phyloP scores from a whole-genome alignment of 1,139 yeast species.

The Chernovozyma sophiae-reginae region DNA sequence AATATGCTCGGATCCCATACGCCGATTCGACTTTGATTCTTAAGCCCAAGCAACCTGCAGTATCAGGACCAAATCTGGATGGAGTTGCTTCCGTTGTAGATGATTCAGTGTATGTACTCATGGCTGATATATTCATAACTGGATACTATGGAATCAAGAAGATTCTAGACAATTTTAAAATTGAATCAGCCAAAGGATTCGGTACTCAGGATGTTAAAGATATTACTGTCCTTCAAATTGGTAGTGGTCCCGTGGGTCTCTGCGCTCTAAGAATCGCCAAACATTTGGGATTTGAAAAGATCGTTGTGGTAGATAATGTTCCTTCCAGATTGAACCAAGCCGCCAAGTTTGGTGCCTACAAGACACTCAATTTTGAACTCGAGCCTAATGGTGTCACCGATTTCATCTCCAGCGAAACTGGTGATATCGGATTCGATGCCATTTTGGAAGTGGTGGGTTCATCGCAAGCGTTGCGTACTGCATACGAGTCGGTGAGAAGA shows the following conservation, averaged over 20 bases:
- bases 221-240: slow-evolving; percentile 46
- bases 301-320: slow-evolving; percentile 52
- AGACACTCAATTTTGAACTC: slow-evolving; percentile 39
- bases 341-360: slow-evolving; percentile 36
- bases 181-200: slow-evolving; percentile 16
- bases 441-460: slow-evolving; percentile 58
- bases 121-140: slow-evolving; percentile 68
- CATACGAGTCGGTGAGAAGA: slow-evolving; percentile 52
- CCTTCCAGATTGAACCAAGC: slow-evolving; percentile 47
- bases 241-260: slow-evolving; percentile 65
- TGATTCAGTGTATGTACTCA: slow-evolving; percentile 49
- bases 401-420: slow-evolving; percentile 27
- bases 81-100: slow-evolving; percentile 19
- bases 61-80: slow-evolving; percentile 1
- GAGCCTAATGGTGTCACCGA: slow-evolving; percentile 24
- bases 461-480: slow-evolving; percentile 45
- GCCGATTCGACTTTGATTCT: slow-evolving; percentile 50
- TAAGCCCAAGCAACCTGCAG: too few species aligned
- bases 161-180: slow-evolving; percentile 39
- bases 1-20: slow-evolving; percentile 53
- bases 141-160: slow-evolving; percentile 56
- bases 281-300: slow-evolving; percentile 40
- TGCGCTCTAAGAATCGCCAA: slow-evolving; percentile 49
- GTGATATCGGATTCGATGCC: slow-evolving; percentile 48
- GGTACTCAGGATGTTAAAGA: slow-evolving; percentile 22